These are phyloP conservation scores for Hypoxylon rickii DNA, from an alignment of 495 filamentous ascomycete species.

Conservation along the genomic window DNA sequence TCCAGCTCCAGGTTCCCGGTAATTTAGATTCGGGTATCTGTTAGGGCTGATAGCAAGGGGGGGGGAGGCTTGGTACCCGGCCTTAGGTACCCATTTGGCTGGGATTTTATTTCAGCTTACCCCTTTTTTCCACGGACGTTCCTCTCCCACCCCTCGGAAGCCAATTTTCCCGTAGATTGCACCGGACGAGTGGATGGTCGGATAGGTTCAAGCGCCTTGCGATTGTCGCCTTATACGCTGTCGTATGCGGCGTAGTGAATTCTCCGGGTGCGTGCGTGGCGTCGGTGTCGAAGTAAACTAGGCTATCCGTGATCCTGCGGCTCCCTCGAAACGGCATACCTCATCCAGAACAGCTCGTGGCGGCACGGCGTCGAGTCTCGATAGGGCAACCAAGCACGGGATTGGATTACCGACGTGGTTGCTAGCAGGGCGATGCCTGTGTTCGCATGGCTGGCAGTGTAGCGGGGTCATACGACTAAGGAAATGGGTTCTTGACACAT, in stretches of 20 bases:
- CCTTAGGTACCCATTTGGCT: not conserved
- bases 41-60: not conserved
- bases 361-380: not conserved
- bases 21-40: not conserved
- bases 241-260: slow-evolving; percentile 11
- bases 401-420: not conserved
- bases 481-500: not conserved
- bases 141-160: not conserved
- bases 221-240: not conserved
- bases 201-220: not conserved
- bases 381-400: not conserved
- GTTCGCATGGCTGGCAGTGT: slow-evolving; percentile 4
- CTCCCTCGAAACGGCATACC: not conserved
- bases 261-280: not conserved
- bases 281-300: not conserved
- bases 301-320: not conserved
- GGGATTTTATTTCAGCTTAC: not conserved
- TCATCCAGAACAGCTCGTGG: not conserved
- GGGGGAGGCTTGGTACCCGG: not conserved
- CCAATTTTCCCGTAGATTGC: not conserved
- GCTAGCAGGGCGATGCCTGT: not conserved
- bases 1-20: not conserved
- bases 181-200: not conserved
- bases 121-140: not conserved
- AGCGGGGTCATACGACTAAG: not conserved